These are phyloP conservation scores for Russula griseocarnosa DNA, from an alignment of 768 basidiomycete genomes.

Conservation along the genomic window DNA sequence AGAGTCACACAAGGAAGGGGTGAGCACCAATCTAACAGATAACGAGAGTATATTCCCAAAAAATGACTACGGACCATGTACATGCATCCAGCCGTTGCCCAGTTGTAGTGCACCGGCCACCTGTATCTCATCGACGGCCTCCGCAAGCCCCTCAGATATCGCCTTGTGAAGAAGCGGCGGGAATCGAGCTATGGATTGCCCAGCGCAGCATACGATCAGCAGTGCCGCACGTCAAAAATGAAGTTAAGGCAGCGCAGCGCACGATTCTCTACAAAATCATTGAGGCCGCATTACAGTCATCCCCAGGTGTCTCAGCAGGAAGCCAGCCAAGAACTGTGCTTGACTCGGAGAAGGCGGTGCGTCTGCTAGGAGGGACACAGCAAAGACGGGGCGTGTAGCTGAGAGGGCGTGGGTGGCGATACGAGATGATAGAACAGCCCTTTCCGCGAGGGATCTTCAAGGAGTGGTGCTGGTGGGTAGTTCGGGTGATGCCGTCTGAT, in stretches of 20 bases:
- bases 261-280: slow-evolving; percentile 75
- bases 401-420: slow-evolving; percentile 19
- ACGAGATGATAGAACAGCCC: slow-evolving; percentile 28
- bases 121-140: slow-evolving; percentile 63
- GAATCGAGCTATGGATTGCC: not conserved
- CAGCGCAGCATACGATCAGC: not conserved
- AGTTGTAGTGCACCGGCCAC: slow-evolving; percentile 60
- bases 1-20: not conserved
- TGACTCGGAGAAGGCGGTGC: slow-evolving; percentile 21
- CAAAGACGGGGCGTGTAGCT: slow-evolving; percentile 22
- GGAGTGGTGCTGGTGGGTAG: slow-evolving; percentile 12
- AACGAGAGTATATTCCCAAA: not conserved
- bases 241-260: slow-evolving; percentile 31
- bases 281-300: slow-evolving; percentile 47
- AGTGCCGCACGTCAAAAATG: not conserved
- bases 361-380: slow-evolving; percentile 23
- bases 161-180: slow-evolving; percentile 51
- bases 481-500: not conserved
- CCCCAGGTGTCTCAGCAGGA: slow-evolving; percentile 29
- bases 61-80: slow-evolving; percentile 46
- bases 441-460: slow-evolving; percentile 24
- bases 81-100: slow-evolving; percentile 83
- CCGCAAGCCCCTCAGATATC: slow-evolving; percentile 49
- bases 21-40: not conserved
- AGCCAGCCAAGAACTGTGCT: slow-evolving; percentile 27